A percentile compares a stretch with the other conserved stretches of the same genome.
These are phyloP conservation scores for Rosa rugosa DNA, from an alignment of 306 rosid genomes.

Conservation along the genomic window DNA sequence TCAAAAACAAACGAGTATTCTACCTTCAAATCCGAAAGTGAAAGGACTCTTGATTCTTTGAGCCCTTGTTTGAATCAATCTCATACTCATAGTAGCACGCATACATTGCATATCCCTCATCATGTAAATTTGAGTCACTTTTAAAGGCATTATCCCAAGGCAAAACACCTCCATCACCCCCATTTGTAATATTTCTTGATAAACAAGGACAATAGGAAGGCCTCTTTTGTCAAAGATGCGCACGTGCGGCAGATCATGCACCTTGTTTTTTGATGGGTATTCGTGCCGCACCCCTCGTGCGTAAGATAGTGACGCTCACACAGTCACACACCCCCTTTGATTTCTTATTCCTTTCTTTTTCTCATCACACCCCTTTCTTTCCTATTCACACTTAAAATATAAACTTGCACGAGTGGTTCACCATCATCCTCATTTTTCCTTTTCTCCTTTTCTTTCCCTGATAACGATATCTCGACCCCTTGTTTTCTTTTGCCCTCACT, in stretches of 20 bases:
- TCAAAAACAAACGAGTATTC: too few species aligned
- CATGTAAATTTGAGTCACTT: neutral
- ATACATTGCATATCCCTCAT: too few species aligned
- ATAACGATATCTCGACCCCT: constrained; percentile 42
- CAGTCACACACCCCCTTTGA: neutral
- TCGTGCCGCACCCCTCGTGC: constrained; percentile 55
- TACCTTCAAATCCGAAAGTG: too few species aligned
- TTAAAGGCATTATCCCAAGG: neutral
- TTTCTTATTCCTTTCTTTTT: neutral
- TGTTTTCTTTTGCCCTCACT: neutral
- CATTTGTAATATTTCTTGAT: neutral
- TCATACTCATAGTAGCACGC: too few species aligned
- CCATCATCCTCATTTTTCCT: constrained; percentile 5
- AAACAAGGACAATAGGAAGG: neutral
- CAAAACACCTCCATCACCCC: neutral
- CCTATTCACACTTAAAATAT: constrained; percentile 23
- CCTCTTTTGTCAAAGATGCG: constrained; percentile 36
- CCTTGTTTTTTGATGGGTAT: constrained; percentile 47
- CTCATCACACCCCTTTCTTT: constrained; percentile 3
- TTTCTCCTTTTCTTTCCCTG: constrained; percentile 27
- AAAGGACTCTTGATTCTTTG: too few species aligned
- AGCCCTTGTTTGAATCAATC: neutral
- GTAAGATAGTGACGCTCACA: constrained; percentile 46
- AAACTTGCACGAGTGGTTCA: constrained; percentile 64
- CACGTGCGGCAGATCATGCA: constrained; percentile 58